Percentiles rank a stretch among this genome's conserved stretches.
phyloP scores from a whole-genome alignment of 2,329 filamentous ascomycete species.

The Xylariaceae sp. region DNA sequence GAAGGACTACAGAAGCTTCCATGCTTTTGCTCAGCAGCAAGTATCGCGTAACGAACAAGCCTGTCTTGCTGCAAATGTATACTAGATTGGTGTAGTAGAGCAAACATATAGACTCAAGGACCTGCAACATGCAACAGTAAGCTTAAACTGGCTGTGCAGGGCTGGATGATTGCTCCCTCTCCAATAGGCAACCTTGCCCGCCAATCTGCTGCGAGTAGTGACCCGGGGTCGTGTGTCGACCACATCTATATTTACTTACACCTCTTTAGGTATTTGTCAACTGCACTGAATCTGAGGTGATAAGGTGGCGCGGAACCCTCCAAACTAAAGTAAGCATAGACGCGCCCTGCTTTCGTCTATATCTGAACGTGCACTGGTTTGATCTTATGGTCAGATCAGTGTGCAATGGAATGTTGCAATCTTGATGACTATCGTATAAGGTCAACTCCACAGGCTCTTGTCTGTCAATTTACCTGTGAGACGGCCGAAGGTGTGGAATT shows the following conservation, averaged over 20 bases:
- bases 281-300: constrained; percentile 1
- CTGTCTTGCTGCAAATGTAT: too few species aligned
- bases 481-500: too few species aligned
- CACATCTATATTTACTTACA: constrained; percentile 12
- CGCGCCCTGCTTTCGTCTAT: constrained; percentile 18
- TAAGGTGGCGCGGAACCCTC: constrained; percentile 12
- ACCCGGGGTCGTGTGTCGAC: constrained; percentile 10
- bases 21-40: not conserved
- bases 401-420: not conserved
- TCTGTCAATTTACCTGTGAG: not conserved
- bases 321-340: constrained; percentile 25
- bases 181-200: constrained; percentile 20
- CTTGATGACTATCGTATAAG: not conserved
- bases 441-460: not conserved
- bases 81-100: too few species aligned
- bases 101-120: too few species aligned
- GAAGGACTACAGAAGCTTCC: not conserved
- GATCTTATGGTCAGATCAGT: not conserved
- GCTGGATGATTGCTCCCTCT: not conserved
- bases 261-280: constrained; percentile 26
- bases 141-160: constrained; percentile 5
- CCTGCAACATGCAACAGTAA: constrained; percentile 27
- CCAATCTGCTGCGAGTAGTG: constrained; percentile 16
- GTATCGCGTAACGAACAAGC: not conserved
- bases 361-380: constrained; percentile 17